A percentile compares a stretch with the other conserved stretches of the same genome.
Evolutionary conservation across 1,139 yeast species (phyloP).

Genomic region (Meyerozyma carpophila): DNA sequence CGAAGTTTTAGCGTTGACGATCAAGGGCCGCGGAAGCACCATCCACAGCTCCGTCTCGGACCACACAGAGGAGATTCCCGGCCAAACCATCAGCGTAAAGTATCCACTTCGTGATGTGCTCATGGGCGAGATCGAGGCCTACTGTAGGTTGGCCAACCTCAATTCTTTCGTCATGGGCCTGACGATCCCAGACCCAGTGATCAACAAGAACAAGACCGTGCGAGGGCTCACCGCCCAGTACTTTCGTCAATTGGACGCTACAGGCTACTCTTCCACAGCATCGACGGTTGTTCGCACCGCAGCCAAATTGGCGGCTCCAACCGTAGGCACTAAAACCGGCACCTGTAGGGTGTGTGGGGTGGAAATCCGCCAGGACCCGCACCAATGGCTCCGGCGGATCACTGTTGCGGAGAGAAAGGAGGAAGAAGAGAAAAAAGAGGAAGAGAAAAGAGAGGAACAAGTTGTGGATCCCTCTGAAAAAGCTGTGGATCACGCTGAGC

Average conservation of each 20-base stretch:
- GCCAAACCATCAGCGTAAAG: constrained; percentile 34
- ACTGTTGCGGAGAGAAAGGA: constrained; percentile 54
- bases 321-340: constrained; percentile 10
- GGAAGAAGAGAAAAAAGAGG: no score
- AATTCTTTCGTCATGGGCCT: constrained; percentile 16
- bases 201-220: constrained; percentile 68
- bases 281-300: constrained; percentile 93
- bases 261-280: constrained; percentile 84
- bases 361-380: constrained; percentile 50
- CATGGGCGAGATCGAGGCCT: constrained; percentile 58
- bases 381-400: constrained; percentile 65
- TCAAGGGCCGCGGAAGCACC: constrained; percentile 83
- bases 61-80: constrained; percentile 24
- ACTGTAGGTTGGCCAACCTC: constrained; percentile 33
- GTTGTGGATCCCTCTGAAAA: no score
- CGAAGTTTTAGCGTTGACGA: constrained; percentile 69
- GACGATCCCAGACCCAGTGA: constrained; percentile 22
- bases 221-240: constrained; percentile 74
- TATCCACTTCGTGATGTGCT: constrained; percentile 78
- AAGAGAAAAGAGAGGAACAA: no score
- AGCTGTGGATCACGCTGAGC: no score
- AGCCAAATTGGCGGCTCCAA: constrained; percentile 63
- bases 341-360: constrained; percentile 51
- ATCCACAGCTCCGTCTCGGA: constrained; percentile 53
- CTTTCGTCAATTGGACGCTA: constrained; percentile 62